A percentile compares a stretch with the other conserved stretches of the same genome.
Conservation (phyloP, 2,329 filamentous ascomycete genomes). For the Arthrinium puccinioides region DNA sequence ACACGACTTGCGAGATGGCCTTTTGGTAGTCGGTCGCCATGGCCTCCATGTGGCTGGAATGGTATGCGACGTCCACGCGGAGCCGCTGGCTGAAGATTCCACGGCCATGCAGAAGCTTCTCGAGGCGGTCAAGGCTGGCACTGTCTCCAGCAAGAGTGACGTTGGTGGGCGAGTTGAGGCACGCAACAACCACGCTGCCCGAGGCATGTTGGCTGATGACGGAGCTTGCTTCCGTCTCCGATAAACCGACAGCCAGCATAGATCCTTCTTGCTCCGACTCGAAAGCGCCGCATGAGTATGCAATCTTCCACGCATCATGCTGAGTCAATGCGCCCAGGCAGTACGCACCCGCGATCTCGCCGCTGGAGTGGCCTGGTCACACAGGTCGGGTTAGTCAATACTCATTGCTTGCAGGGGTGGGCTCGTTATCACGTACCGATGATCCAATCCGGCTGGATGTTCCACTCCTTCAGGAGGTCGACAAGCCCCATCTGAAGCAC, state of each 20-base stretch:
- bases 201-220: background rate
- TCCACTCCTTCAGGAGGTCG: background rate
- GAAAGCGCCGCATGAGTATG: background rate
- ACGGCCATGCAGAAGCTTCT: background rate
- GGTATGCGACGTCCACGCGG: background rate
- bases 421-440: background rate
- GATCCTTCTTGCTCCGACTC: background rate
- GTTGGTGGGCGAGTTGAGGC: background rate
- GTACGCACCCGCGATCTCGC: slow-evolving; percentile 1
- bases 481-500: slow-evolving; percentile 1
- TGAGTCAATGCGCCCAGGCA: background rate
- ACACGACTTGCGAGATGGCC: background rate
- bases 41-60: background rate
- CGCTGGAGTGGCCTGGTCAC: background rate
- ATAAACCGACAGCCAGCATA: background rate
- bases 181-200: background rate
- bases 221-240: background rate
- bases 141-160: background rate
- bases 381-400: background rate
- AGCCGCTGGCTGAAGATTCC: background rate
- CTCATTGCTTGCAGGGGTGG: background rate
- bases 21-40: background rate
- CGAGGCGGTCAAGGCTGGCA: background rate
- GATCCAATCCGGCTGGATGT: background rate
- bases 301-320: background rate